Evolutionary conservation across 2,329 filamentous ascomycete genomes (phyloP).

Genomic region (Ophiostoma australiae): DNA sequence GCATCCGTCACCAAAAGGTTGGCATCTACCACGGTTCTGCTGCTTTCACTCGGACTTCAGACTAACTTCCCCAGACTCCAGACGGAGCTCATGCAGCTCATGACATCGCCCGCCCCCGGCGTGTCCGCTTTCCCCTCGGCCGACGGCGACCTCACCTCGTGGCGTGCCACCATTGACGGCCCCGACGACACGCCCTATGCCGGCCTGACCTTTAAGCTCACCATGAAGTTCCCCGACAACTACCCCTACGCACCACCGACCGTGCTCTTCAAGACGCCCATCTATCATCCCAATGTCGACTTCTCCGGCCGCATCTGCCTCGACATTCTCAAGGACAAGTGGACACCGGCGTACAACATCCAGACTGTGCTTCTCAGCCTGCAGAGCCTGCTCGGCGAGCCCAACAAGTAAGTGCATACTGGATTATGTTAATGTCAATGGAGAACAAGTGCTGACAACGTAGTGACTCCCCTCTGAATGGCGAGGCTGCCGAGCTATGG

Average conservation of each 20-base stretch:
- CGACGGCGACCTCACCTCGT: conserved; percentile 83
- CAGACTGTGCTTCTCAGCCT: conserved; percentile 88
- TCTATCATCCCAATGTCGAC: conserved; percentile 98
- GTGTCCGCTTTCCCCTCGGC: conserved; percentile 91
- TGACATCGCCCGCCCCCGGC: conserved; percentile 89
- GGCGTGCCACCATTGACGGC: conserved; percentile 90
- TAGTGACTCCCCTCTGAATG: conserved; percentile 90
- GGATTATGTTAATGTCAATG: neutral
- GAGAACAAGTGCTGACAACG: conserved; percentile 26
- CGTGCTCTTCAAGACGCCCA: conserved; percentile 95
- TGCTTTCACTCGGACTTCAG: neutral
- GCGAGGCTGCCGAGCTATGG: conserved; percentile 93
- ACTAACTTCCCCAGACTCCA: conserved; percentile 61
- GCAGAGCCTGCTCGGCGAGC: conserved; percentile 92
- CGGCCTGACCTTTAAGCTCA: conserved; percentile 83
- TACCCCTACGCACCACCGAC: conserved; percentile 90
- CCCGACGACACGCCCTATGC: conserved; percentile 89
- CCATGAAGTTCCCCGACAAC: conserved; percentile 82
- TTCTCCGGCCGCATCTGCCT: conserved; percentile 95
- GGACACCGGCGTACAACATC: conserved; percentile 96
- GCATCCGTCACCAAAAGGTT: conserved; percentile 66
- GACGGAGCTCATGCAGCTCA: conserved; percentile 96
- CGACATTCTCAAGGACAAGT: conserved; percentile 98
- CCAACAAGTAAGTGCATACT: conserved; percentile 70
- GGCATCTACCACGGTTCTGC: neutral